These are phyloP conservation scores for Batrachochytrium dendrobatidis DNA, from an alignment of 371 early-diverging fungal genomes.

Conservation along the genomic window DNA sequence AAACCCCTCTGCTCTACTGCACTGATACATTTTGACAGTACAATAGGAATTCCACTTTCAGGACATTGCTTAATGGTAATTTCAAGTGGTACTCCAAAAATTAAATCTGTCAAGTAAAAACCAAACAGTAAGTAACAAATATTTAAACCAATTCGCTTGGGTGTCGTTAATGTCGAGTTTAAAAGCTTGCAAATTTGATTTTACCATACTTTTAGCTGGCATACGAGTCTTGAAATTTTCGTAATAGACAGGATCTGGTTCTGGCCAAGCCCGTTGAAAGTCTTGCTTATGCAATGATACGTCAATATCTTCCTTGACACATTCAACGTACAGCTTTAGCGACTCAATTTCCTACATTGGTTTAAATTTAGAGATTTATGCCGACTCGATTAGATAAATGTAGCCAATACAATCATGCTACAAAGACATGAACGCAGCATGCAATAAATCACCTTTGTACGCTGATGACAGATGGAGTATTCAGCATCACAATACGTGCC, in stretches of 20 bases:
- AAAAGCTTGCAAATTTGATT: no score
- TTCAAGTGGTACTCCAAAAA: conserved; percentile 51
- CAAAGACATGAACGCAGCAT: not conserved
- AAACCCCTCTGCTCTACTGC: conserved; percentile 55
- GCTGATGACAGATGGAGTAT: no score
- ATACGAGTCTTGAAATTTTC: conserved; percentile 38
- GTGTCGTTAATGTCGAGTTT: no score
- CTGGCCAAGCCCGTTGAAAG: conserved; percentile 7
- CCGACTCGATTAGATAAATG: no score
- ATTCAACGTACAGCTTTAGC: not conserved
- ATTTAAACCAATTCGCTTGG: conserved; percentile 8
- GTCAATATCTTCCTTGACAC: not conserved
- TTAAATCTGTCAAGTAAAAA: conserved; percentile 34
- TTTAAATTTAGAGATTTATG: not conserved
- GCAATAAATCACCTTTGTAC: conserved; percentile 3
- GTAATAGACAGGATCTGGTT: conserved; percentile 31
- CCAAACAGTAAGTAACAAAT: not conserved
- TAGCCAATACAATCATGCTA: no score
- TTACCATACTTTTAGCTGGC: conserved; percentile 11
- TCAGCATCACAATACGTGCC: not conserved
- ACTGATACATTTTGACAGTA: conserved; percentile 47
- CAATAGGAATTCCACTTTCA: conserved; percentile 42
- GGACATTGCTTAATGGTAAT: conserved; percentile 39
- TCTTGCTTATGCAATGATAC: not conserved
- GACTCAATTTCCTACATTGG: not conserved